Base-by-base conservation (phyloP, 768 basidiomycete species). In the Psilocybe sp. region DNA sequence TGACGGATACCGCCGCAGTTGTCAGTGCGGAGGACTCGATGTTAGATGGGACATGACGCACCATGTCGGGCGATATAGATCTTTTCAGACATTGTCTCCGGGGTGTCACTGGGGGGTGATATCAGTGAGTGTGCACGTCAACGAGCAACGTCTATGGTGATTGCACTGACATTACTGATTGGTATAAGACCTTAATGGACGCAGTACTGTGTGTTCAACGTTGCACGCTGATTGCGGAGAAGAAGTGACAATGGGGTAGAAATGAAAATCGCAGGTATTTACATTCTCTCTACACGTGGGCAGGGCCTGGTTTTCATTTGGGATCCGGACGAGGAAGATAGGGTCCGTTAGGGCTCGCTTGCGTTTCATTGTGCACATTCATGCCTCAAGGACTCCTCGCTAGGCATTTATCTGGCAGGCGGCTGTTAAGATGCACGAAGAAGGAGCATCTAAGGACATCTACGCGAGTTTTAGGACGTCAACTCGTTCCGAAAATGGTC, bases 61-160 rank as follows among this genome's bases (percentile, higher is more conserved):
- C 86, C 86, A 63, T 88, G 86, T 56, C 86, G 71, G 14, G 79
- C 79, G 48, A 87, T 80, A 64, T 82, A 87, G 48, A 88, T 81
- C 52, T 76, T 84, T 52, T 86, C 77, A 41, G 84, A 63, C 73
- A 81, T 81, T 46, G 31, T 18, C 52, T 31, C 20, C 14, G 45
- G 40, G 33, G 46, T 48, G 46, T 44, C 23, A n/a, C 32, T 32
- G 7, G 10, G 13, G 18, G 28, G n/a, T 43, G 42, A 15, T 32
- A 43, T 31, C 32, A 33, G 43, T 44, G 43, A 44, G 23, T 20
- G n/a, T 45, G 51, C 33, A 43, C 19, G 40, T 16, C 13, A 16
- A 48, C 23, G 49, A 18, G 13, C 14, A 15, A 28, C 23, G 23
- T 28, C 23, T 28, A 28, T 28, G 23, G 23, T 4, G 23, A 28